A percentile compares a stretch with the other conserved stretches of the same genome.
Conservation (phyloP, 257 asterid species). For the Pogostemon cablin region DNA sequence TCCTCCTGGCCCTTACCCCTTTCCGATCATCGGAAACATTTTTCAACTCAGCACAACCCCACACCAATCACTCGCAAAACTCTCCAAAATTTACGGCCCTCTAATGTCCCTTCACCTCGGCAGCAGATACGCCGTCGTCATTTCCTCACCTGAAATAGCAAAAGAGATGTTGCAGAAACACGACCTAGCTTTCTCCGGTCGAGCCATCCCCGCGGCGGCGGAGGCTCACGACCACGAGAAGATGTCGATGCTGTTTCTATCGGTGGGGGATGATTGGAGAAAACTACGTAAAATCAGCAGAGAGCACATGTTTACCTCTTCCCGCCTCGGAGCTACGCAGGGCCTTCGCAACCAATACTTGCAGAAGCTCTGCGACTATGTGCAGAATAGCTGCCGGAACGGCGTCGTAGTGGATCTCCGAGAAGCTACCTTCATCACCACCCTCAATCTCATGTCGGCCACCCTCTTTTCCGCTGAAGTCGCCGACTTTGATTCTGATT, state of each 20-base stretch:
- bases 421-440: constrained; percentile 35
- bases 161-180: constrained; percentile 39
- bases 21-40: constrained; percentile 35
- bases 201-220: constrained; percentile 28
- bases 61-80: constrained; percentile 29
- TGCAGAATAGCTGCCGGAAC: not conserved
- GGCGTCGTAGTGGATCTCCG: constrained; percentile 33
- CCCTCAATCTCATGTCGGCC: constrained; percentile 44
- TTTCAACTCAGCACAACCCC: constrained; percentile 23
- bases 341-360: constrained; percentile 34
- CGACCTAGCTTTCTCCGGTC: constrained; percentile 33
- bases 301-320: constrained; percentile 35
- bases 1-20: constrained; percentile 37
- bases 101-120: constrained; percentile 43
- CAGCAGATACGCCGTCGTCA: constrained; percentile 27
- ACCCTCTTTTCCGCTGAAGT: constrained; percentile 39
- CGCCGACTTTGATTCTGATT: constrained; percentile 27
- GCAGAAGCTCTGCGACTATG: constrained; percentile 27
- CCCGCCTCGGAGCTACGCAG: constrained; percentile 34
- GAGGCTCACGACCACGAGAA: constrained; percentile 34
- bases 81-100: constrained; percentile 41
- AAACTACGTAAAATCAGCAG: constrained; percentile 38
- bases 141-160: constrained; percentile 40
- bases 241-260: constrained; percentile 33
- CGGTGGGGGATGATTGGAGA: constrained; percentile 38